Conservation (phyloP, 73 alveolate genomes). For the Paramecium primaurelia region DNA sequence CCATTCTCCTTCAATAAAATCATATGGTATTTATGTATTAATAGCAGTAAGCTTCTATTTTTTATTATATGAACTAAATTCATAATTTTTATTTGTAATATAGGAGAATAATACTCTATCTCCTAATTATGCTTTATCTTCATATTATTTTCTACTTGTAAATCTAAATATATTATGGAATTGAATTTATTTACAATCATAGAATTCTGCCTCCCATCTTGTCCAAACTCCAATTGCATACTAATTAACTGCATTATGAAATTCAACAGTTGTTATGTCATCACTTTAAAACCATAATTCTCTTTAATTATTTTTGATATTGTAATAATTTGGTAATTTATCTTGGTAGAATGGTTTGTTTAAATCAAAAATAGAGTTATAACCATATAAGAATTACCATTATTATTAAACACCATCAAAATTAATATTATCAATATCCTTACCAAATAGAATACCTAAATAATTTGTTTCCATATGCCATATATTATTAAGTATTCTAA, state of each 20-base stretch:
- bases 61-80: background rate
- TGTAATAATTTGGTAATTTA: background rate
- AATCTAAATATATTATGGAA: conserved; percentile 20
- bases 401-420: background rate
- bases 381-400: background rate
- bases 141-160: background rate
- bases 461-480: conserved; percentile 6
- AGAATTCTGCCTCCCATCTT: background rate
- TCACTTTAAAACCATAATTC: background rate
- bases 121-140: background rate
- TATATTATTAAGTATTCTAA: background rate
- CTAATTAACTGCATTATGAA: background rate
- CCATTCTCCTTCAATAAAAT: conserved; percentile 14
- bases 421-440: background rate
- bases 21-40: background rate
- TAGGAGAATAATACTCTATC: background rate
- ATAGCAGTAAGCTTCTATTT: background rate
- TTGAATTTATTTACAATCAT: background rate
- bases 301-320: background rate
- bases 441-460: background rate
- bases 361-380: background rate
- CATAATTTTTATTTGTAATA: background rate
- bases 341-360: background rate
- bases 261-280: background rate
- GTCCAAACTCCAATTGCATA: conserved; percentile 42